Base-by-base conservation (phyloP, 768 basidiomycete species). In the Coprinopsis cinerea region DNA sequence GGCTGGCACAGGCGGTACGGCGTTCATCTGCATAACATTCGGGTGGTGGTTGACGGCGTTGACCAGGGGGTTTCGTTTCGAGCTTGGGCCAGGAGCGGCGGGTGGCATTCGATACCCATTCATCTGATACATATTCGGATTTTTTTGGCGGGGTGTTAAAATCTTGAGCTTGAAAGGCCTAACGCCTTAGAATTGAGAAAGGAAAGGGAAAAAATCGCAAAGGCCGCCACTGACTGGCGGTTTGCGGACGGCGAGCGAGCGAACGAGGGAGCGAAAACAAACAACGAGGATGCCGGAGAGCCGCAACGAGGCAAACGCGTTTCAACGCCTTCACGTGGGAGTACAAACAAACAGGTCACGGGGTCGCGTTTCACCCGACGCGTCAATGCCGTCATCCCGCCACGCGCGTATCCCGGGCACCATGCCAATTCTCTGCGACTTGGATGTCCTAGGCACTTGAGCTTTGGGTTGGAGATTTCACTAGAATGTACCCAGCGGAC, bases 111-210 rank as follows among this genome's bases (percentile, higher is more conserved):
- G 57, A 56, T 65, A 66, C 50, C 62, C 52, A 32, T 65, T 59
- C 34, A 67, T 64, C 26, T 67, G 57, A 61, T 72, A 69, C 55
- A 74, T 65, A 36, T 66, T 50, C 39, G 44, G n/a, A 41, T 52
- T n/a, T 30, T 30, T 51, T 49, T 40, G 40, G 24, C 6, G 24
- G 35, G n/a, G 14, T 17, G 13, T 36, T 14, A 32, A 47, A 24
- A 58, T 2, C 58, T 58, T 57, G 70, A 70, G 67, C 65, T 68
- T 56, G 53, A 34, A 39, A 61, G 74, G 74, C 74, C 74, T 76
- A 76, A 75, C 74, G 72, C 74, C 73, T 61, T 42, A 43, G 32
- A 47, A 20, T 18, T 36, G 17, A 25, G 5, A 18, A 23, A 43
- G 13, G 11, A 43, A 26, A 47, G 37, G 5, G 42, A 46, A 61